Evolutionary conservation across 1,139 yeast genomes (phyloP).

Genomic region (Taphrina flavorubra): DNA sequence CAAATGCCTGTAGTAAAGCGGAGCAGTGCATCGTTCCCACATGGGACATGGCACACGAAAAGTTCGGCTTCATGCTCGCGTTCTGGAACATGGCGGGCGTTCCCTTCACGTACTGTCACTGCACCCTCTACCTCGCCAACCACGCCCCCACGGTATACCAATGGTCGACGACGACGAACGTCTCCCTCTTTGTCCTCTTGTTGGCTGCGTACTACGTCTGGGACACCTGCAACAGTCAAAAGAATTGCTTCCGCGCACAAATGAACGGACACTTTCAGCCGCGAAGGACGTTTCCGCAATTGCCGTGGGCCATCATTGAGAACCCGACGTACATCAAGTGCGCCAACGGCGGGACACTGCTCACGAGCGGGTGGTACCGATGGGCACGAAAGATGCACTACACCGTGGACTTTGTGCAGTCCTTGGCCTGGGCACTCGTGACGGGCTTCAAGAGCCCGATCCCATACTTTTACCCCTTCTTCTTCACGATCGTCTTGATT

Average conservation of each 20-base stretch:
- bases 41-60: constrained; percentile 99
- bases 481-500: constrained; percentile 81
- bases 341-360: constrained; percentile 77
- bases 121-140: constrained; percentile 78
- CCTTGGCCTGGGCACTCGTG: constrained; percentile 87
- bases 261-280: constrained; percentile 76
- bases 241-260: constrained; percentile 87
- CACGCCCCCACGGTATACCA: constrained; percentile 83
- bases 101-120: constrained; percentile 95
- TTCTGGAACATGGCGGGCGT: constrained; percentile 99
- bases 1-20: constrained; percentile 96
- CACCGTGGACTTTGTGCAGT: constrained; percentile 90
- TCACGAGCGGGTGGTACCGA: constrained; percentile 86
- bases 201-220: constrained; percentile 84
- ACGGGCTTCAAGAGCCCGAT: constrained; percentile 87
- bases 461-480: constrained; percentile 95
- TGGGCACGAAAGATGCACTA: constrained; percentile 93
- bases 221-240: constrained; percentile 94
- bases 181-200: constrained; percentile 62
- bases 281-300: constrained; percentile 90
- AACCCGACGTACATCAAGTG: constrained; percentile 86
- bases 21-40: constrained; percentile 96
- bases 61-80: constrained; percentile 95
- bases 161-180: constrained; percentile 68
- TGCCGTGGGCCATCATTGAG: constrained; percentile 79